Base-by-base conservation (phyloP, 1,139 yeast species). In the Blastobotrys apis region DNA sequence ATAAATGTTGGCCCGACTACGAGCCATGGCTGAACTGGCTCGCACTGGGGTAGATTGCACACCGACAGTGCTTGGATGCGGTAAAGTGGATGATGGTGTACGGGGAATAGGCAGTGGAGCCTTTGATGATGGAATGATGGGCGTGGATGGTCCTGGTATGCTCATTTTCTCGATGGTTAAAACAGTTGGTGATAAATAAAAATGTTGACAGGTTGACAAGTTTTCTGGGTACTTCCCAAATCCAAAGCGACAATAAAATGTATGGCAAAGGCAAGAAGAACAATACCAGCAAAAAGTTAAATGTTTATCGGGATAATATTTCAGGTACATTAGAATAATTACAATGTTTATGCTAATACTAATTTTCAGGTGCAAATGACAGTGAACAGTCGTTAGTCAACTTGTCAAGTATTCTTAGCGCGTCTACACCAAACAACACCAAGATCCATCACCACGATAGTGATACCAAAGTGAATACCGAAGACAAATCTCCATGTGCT, bases 1-100 rank as follows among this genome's bases (percentile, higher is more conserved):
- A 55, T 83, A 86, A 33, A 84, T 80, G 19, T 44, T 25, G 48
- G 42, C 33, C 32, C 39, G 32, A 40, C 40, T 41, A 12, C 33
- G 41, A 1, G 41, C 33, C 9, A 39, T 13, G 26, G 44, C 36
- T 13, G 40, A 32, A 30, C 39, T 31, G 35, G 31, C 37, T 29
- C 30, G 43, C 15, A n/a, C 27, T 19, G 42, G 41, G 26, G 34
- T 35, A n/a, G n/a, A n/a, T n/a, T n/a, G n/a, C 21, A 22, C 21
- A 3, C 31, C 40, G 2, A 23, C 36, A 6, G 53, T 47, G 27
- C 53, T 45, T 17, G 61, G 56, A 40, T 57, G 61, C 12, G 64
- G 63, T 21, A 58, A 45, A 8, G 61, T 58, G 8, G 63, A 57
- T 2, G 62, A 56, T 1, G 63, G 62, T n/a, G 58, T 59, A 25